Conservation (phyloP, 495 filamentous ascomycete genomes). For the Terfezia boudieri region DNA sequence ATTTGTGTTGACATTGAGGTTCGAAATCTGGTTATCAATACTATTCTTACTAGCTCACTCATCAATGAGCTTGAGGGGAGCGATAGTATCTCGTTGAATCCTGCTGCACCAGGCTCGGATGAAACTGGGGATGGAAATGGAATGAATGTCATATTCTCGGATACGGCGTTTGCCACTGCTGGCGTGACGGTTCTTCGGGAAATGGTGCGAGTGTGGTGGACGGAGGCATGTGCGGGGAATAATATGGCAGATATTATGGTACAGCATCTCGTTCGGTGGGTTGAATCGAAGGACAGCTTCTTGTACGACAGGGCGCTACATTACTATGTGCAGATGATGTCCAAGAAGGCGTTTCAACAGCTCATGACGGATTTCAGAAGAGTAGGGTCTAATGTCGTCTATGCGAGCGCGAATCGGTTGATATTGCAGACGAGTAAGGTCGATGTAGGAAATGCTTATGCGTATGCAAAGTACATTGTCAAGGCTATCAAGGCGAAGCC, state of each 20-base stretch:
- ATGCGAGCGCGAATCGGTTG: slow-evolving; percentile 69
- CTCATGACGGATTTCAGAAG: slow-evolving; percentile 92
- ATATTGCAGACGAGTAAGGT: slow-evolving; percentile 89
- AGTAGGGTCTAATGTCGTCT: slow-evolving; percentile 83
- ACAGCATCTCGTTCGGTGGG: slow-evolving; percentile 91
- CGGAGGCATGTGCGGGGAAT: slow-evolving; percentile 73
- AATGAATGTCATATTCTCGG: slow-evolving; percentile 48
- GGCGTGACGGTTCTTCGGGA: slow-evolving; percentile 75
- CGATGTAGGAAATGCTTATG: slow-evolving; percentile 90
- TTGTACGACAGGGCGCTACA: slow-evolving; percentile 92
- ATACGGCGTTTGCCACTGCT: slow-evolving; percentile 81
- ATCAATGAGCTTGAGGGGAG: slow-evolving; percentile 90
- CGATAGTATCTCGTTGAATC: slow-evolving; percentile 57
- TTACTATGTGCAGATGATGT: slow-evolving; percentile 97
- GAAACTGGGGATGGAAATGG: slow-evolving; percentile 33
- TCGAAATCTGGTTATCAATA: slow-evolving; percentile 91
- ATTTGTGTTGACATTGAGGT: slow-evolving; percentile 93
- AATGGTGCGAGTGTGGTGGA: slow-evolving; percentile 98
- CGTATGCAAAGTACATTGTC: slow-evolving; percentile 89
- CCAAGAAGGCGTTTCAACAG: slow-evolving; percentile 83
- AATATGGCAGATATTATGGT: slow-evolving; percentile 96
- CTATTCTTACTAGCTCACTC: slow-evolving; percentile 86
- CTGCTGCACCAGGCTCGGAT: slow-evolving; percentile 38
- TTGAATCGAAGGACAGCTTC: slow-evolving; percentile 72
- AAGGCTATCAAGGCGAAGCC: slow-evolving; percentile 91